These are phyloP conservation scores for Flaveria linearis DNA, from an alignment of 129 eudicot species.

Conservation along the genomic window DNA sequence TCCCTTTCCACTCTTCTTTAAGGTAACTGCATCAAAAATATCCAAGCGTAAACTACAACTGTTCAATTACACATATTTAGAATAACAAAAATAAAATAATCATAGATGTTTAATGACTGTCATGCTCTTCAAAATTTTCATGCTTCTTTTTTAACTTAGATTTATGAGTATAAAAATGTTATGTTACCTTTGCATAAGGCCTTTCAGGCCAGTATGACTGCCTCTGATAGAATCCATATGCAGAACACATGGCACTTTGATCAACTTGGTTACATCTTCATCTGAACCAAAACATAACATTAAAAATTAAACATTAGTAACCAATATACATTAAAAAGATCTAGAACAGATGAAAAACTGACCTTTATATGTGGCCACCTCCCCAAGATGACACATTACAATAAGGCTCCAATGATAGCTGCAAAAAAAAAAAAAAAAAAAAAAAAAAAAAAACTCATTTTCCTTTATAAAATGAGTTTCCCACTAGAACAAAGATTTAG, in stretches of 20 bases:
- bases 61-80: background rate
- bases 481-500: background rate
- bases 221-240: conserved; percentile 96
- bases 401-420: conserved; percentile 97
- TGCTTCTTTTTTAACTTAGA: background rate
- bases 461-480: background rate
- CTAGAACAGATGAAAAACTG: conserved; percentile 58
- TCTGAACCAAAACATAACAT: conserved; percentile 36
- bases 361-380: conserved; percentile 64
- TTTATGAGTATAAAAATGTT: background rate
- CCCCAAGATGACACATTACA: conserved; percentile 85
- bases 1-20: conserved; percentile 93
- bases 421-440: background rate
- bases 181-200: conserved; percentile 73
- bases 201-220: conserved; percentile 71
- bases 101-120: background rate
- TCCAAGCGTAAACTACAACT: conserved; percentile 5
- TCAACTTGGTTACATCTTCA: conserved; percentile 38
- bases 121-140: background rate
- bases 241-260: conserved; percentile 74
- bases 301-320: conserved; percentile 21
- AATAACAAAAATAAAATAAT: background rate
- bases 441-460: background rate
- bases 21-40: conserved; percentile 57
- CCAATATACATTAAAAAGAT: conserved; percentile 26